A percentile compares a stretch with the other conserved stretches of the same genome.
phyloP scores from a whole-genome alignment of 2,329 filamentous ascomycete genomes.

The Nigrograna mackinnonii region DNA sequence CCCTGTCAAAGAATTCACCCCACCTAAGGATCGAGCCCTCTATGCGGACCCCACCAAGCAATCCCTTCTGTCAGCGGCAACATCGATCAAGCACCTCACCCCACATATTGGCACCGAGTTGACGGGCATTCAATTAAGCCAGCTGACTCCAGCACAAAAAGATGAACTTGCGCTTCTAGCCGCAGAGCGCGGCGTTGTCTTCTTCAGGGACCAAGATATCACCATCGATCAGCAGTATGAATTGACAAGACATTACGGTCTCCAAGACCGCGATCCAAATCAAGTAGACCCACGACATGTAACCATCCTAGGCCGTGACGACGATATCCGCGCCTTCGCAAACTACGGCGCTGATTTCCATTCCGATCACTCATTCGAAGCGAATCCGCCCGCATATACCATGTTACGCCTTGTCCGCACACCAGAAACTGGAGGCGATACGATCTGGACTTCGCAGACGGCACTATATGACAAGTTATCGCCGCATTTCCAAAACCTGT shows the following conservation, averaged over 20 bases:
- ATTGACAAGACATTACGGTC: background rate
- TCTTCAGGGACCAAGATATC: slow-evolving; percentile 48
- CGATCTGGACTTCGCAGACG: slow-evolving; percentile 6
- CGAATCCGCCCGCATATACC: slow-evolving; percentile 7
- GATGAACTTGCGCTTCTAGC: slow-evolving; percentile 46
- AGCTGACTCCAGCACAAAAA: slow-evolving; percentile 44
- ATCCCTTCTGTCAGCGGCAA: slow-evolving; percentile 11
- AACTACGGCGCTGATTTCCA: slow-evolving; percentile 8
- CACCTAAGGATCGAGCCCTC: slow-evolving; percentile 28
- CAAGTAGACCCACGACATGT: slow-evolving; percentile 1
- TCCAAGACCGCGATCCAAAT: slow-evolving; percentile 1
- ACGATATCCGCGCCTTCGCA: slow-evolving; percentile 5
- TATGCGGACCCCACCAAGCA: slow-evolving; percentile 50
- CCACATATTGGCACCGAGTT: slow-evolving; percentile 12
- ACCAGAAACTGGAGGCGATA: slow-evolving; percentile 7
- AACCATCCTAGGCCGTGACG: slow-evolving; percentile 1
- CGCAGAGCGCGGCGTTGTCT: slow-evolving; percentile 40
- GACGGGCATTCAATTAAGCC: slow-evolving; percentile 42
- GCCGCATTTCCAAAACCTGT: slow-evolving; percentile 5
- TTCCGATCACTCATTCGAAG: slow-evolving; percentile 7
- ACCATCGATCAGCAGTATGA: slow-evolving; percentile 1
- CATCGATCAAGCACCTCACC: background rate
- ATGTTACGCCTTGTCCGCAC: slow-evolving; percentile 4
- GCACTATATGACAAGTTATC: slow-evolving; percentile 8
- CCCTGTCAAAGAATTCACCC: background rate